These are phyloP conservation scores for Rhodotorula sp. DNA, from an alignment of 1,284 basidiomycete species.

Conservation along the genomic window DNA sequence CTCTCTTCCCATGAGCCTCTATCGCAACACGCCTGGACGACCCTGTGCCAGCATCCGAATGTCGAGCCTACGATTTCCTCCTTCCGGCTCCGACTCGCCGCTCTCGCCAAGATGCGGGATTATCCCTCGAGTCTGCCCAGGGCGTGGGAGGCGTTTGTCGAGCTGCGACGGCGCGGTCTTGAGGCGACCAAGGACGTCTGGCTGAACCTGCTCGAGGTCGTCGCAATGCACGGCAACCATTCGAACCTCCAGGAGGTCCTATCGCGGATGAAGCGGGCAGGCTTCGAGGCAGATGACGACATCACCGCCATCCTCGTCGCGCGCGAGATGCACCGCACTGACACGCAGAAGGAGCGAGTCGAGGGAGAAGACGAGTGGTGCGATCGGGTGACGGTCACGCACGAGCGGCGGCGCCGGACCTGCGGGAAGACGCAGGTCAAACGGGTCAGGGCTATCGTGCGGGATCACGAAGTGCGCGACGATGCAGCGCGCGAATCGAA, in stretches of 20 bases:
- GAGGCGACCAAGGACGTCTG: slow-evolving; percentile 5
- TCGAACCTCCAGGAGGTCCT: neutral
- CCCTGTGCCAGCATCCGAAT: neutral
- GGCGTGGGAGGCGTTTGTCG: neutral
- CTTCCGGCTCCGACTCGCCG: neutral
- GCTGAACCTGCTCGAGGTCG: slow-evolving; percentile 12
- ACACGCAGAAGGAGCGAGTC: slow-evolving; percentile 3
- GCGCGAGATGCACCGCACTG: slow-evolving; percentile 16
- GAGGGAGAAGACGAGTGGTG: neutral
- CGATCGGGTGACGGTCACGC: neutral
- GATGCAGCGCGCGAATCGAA: neutral
- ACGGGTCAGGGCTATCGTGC: slow-evolving; percentile 1
- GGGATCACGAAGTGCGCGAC: neutral
- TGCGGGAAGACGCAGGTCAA: slow-evolving; percentile 5
- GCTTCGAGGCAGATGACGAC: neutral
- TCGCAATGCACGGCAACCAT: slow-evolving; percentile 5
- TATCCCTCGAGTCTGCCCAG: no score
- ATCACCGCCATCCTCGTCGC: slow-evolving; percentile 7
- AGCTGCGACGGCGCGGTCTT: neutral
- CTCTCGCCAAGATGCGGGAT: no score
- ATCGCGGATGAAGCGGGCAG: neutral
- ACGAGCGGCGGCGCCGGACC: neutral
- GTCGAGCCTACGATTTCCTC: neutral
- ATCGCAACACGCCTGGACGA: neutral
- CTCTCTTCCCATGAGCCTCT: neutral